A percentile compares a stretch with the other conserved stretches of the same genome.
phyloP scores from a whole-genome alignment of 2,329 filamentous ascomycete genomes.

The Colletotrichum melonis region DNA sequence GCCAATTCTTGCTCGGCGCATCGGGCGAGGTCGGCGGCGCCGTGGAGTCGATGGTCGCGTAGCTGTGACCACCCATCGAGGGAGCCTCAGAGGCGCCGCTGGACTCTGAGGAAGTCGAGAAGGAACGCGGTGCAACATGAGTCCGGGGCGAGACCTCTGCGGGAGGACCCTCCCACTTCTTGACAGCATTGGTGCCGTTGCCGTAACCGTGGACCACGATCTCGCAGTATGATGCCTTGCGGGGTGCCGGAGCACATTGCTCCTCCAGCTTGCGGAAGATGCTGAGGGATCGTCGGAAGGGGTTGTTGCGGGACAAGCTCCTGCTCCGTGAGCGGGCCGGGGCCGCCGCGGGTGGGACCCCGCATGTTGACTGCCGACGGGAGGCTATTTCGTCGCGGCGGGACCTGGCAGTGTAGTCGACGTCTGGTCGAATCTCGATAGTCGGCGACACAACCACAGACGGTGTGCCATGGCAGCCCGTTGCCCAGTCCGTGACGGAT shows the following conservation, averaged over 20 bases:
- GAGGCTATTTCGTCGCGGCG: slow-evolving; percentile 43
- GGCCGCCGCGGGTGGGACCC: slow-evolving; percentile 25
- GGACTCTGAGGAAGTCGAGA: slow-evolving; percentile 38
- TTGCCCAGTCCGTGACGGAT: slow-evolving; percentile 31
- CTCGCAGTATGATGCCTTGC: slow-evolving; percentile 55
- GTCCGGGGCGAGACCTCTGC: background rate
- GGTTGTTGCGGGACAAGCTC: slow-evolving; percentile 39
- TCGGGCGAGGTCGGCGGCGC: slow-evolving; percentile 40
- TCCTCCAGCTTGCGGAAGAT: slow-evolving; percentile 41
- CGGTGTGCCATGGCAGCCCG: slow-evolving; percentile 9
- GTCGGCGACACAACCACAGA: background rate
- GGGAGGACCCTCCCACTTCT: slow-evolving; percentile 15
- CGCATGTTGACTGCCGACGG: slow-evolving; percentile 20
- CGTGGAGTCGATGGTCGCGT: slow-evolving; percentile 41
- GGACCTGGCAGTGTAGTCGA: slow-evolving; percentile 64
- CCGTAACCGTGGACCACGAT: slow-evolving; percentile 66
- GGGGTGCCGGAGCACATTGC: slow-evolving; percentile 5
- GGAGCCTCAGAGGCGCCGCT: slow-evolving; percentile 39
- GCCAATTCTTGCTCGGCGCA: slow-evolving; percentile 31
- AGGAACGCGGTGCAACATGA: slow-evolving; percentile 21
- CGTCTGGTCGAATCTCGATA: slow-evolving; percentile 63
- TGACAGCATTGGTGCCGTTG: slow-evolving; percentile 60
- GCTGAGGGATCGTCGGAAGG: slow-evolving; percentile 47
- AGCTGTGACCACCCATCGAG: slow-evolving; percentile 43
- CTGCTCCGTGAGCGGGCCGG: slow-evolving; percentile 41